Evolutionary conservation across 106 monocot genomes (phyloP).

Genomic region (Dendrobium nobile): DNA sequence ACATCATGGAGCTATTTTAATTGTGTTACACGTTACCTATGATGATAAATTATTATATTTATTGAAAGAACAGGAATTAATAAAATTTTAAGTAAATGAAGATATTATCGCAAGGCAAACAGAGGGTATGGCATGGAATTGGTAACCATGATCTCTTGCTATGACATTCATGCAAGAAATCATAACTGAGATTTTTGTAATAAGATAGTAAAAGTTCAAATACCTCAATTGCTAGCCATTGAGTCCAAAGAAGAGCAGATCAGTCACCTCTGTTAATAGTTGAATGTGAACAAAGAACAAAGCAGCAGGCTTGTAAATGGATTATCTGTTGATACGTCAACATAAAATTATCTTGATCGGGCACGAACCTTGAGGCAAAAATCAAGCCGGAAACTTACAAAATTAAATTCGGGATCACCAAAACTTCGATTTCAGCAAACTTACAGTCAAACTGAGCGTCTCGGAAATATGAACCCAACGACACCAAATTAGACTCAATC

Average conservation of each 20-base stretch:
- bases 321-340: too few species aligned
- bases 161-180: neutral
- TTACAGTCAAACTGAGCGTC: too few species aligned
- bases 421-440: too few species aligned
- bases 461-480: too few species aligned
- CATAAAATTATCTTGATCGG: too few species aligned
- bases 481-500: too few species aligned
- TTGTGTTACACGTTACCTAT: neutral
- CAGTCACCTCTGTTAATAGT: constrained; percentile 18
- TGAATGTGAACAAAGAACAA: constrained; percentile 48
- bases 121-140: neutral
- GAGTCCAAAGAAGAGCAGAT: constrained; percentile 59
- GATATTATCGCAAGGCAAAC: neutral
- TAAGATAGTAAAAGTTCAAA: constrained; percentile 4
- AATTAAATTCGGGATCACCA: too few species aligned
- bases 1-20: neutral
- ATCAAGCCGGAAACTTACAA: too few species aligned
- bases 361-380: too few species aligned
- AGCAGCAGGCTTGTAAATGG: constrained; percentile 91
- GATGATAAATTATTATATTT: neutral
- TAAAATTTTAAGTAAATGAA: neutral
- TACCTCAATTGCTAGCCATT: constrained; percentile 83
- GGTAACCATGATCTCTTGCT: neutral
- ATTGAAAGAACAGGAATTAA: neutral
- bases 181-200: neutral